phyloP scores from a whole-genome alignment of 306 rosid genomes.

The Calophaca sinica region DNA sequence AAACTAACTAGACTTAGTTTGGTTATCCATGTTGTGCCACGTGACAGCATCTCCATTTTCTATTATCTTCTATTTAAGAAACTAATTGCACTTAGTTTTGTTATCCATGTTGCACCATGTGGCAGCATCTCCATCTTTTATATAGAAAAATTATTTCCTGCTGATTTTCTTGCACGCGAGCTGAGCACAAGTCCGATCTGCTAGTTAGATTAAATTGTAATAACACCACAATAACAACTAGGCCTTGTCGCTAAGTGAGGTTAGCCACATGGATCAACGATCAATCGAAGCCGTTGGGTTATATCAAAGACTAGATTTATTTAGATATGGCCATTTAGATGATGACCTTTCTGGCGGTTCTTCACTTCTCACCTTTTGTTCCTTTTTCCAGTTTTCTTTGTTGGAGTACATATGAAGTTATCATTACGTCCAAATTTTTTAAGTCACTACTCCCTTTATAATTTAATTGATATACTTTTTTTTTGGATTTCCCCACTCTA shows the following conservation, averaged over 20 bases:
- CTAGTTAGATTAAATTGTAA: not conserved
- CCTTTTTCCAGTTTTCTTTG: not conserved
- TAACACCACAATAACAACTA: conserved; percentile 1
- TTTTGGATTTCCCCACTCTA: not conserved
- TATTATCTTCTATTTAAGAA: too few relatives aligned
- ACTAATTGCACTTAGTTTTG: too few relatives aligned
- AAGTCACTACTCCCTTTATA: not conserved
- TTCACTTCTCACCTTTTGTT: not conserved
- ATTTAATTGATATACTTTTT: not conserved
- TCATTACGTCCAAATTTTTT: not conserved
- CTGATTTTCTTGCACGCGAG: too few relatives aligned
- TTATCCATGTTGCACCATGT: too few relatives aligned
- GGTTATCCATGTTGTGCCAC: too few relatives aligned
- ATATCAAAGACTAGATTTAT: not conserved
- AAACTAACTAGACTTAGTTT: too few relatives aligned
- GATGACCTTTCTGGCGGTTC: not conserved
- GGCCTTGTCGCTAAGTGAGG: not conserved
- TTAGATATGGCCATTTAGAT: not conserved
- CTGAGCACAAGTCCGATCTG: too few relatives aligned
- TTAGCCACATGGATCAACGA: not conserved
- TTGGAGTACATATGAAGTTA: not conserved
- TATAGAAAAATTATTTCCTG: too few relatives aligned
- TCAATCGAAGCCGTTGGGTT: not conserved
- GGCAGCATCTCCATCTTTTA: too few relatives aligned
- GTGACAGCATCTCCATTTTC: too few relatives aligned